Evolutionary conservation across 1,284 basidiomycete genomes (phyloP).

Genomic region (Puccinia coronata): DNA sequence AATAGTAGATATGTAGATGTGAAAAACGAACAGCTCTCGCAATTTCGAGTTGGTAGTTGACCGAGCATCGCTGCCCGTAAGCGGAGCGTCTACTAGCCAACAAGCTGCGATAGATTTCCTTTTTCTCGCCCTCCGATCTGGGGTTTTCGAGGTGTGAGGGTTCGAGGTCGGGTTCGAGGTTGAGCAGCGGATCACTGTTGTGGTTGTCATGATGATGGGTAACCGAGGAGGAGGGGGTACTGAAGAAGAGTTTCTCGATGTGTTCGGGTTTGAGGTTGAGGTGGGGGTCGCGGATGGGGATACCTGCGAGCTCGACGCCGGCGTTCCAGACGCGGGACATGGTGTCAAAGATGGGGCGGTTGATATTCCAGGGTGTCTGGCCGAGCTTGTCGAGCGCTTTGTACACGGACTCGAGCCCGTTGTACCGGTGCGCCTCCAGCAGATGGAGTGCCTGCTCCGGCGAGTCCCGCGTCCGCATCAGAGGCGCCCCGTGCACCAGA

Average conservation of each 20-base stretch:
- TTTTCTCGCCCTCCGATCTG: constrained; percentile 35
- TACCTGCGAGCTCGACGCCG: constrained; percentile 60
- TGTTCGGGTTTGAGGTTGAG: constrained; percentile 52
- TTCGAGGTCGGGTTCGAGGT: neutral
- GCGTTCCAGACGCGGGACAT: constrained; percentile 79
- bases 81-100: constrained; percentile 71
- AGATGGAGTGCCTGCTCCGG: constrained; percentile 83
- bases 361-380: constrained; percentile 87
- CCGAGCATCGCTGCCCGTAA: constrained; percentile 86
- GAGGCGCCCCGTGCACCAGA: constrained; percentile 72
- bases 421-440: constrained; percentile 71
- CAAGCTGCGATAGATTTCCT: constrained; percentile 43
- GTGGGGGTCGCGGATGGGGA: constrained; percentile 54
- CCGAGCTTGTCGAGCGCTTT: constrained; percentile 88
- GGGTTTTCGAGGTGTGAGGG: constrained; percentile 61
- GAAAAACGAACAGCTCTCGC: constrained; percentile 73
- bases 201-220: constrained; percentile 66
- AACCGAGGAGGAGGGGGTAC: constrained; percentile 73
- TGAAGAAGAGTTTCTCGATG: constrained; percentile 62
- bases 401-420: constrained; percentile 81
- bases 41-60: constrained; percentile 98
- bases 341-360: constrained; percentile 72
- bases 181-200: constrained; percentile 69
- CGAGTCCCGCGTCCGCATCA: constrained; percentile 92
- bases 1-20: too few relatives aligned